Base-by-base conservation (phyloP, 805 yeast species). In the Tetrapisispora nanseiensis region DNA sequence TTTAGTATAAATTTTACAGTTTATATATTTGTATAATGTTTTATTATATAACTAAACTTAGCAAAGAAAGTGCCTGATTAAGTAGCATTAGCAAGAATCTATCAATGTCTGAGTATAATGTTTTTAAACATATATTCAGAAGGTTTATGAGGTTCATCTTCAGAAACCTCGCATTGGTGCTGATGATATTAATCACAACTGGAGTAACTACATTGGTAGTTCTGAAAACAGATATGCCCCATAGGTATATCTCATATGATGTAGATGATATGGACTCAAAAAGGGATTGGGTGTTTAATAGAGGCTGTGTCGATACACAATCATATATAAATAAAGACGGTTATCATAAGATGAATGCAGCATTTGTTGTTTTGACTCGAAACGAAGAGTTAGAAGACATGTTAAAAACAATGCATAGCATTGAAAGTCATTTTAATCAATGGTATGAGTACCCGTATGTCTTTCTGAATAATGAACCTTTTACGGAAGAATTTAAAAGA, bases 391-490 rank as follows among this genome's bases (percentile, higher is more conserved):
- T 86, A 1, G 72, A 76, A 3, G 94, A 84, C n/a, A 95, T 86
- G 1, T 54, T 83, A 2, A 68, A 72, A 43, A 79, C 92, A 2
- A 78, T 90, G 72, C 62, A 67, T 24, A 78, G 89, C 3, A 56
- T 92, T 42, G 97, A 90, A 59, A 69, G 85, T 21, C 95, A 82
- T 58, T 90, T 89, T 66, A 90, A 90, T 59, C 89, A 89, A 53
- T 86, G 95, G 95, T 92, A 72, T 61, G 75, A 82, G 50, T 92
- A 92, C 58, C 97, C 96, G 0, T 92, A 95, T 80, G 81, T 86
- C 1, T 86, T 92, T 52, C 62, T 92, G 16, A 90, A 89, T 57
- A 86, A 90, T 60, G 87, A 75, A 45, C 78, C 76, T 15, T 89
- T 90, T 54, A 68, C 71, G 19, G 73, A 74, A 2, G 73, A 77